A percentile compares a stretch with the other conserved stretches of the same genome.
These are phyloP conservation scores for Novymonas esmeraldas DNA, from an alignment of 208 protist species.

Conservation along the genomic window DNA sequence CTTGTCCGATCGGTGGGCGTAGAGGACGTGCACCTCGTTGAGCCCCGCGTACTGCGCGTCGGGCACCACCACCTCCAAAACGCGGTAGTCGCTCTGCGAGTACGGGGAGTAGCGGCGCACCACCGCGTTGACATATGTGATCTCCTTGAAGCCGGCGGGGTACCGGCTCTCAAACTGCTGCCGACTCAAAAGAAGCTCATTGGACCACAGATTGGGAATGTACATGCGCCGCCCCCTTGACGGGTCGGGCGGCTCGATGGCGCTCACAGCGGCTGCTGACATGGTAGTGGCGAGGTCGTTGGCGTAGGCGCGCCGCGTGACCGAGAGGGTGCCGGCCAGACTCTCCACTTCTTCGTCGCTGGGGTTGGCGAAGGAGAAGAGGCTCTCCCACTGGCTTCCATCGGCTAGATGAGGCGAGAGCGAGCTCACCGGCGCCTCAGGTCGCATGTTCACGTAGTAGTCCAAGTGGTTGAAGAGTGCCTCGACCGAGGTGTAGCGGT, in stretches of 20 bases:
- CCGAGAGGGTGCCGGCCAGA: slow-evolving; percentile 15
- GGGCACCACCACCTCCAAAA: slow-evolving; percentile 64
- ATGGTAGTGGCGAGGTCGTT: slow-evolving; percentile 16
- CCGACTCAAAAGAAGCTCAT: slow-evolving; percentile 63
- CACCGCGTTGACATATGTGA: slow-evolving; percentile 77
- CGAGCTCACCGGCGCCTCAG: slow-evolving; percentile 51
- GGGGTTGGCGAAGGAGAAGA: slow-evolving; percentile 47
- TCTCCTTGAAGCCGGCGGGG: slow-evolving; percentile 64
- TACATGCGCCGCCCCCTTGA: slow-evolving; percentile 20
- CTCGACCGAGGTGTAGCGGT: slow-evolving; percentile 85
- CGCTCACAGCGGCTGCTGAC: slow-evolving; percentile 4
- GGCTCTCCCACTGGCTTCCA: slow-evolving; percentile 73
- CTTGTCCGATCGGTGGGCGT: slow-evolving; percentile 84
- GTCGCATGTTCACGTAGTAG: slow-evolving; percentile 89
- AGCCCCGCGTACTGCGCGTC: slow-evolving; percentile 43
- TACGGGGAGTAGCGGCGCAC: slow-evolving; percentile 78
- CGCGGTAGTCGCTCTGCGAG: slow-evolving; percentile 73
- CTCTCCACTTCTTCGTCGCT: slow-evolving; percentile 27
- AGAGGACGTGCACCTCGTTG: slow-evolving; percentile 77
- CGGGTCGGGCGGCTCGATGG: slow-evolving; percentile 22
- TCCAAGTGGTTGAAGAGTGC: slow-evolving; percentile 89
- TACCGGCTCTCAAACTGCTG: slow-evolving; percentile 86
- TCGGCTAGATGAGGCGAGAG: slow-evolving; percentile 71
- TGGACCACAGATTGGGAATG: slow-evolving; percentile 75
- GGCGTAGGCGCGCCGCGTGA: slow-evolving; percentile 22